phyloP scores from a whole-genome alignment of 345 rosid species.

The Pistacia atlantica region DNA sequence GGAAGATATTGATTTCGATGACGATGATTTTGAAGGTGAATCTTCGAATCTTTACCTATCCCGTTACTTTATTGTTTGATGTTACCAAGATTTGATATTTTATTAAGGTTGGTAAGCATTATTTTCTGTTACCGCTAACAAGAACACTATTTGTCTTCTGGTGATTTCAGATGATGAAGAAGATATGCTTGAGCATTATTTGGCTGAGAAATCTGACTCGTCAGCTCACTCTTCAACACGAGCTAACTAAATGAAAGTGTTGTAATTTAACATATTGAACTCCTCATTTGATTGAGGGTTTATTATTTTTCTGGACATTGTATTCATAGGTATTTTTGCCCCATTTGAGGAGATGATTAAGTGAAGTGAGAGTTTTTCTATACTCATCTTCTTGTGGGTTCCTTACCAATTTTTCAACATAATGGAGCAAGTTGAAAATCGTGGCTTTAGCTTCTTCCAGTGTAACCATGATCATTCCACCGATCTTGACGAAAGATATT shows the following conservation, averaged over 20 bases:
- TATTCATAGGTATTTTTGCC: conserved; percentile 2
- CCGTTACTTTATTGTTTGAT: neutral
- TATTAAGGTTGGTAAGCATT: neutral
- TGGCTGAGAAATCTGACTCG: conserved; percentile 83
- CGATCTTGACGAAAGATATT: no score
- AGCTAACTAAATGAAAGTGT: conserved; percentile 26
- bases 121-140: neutral
- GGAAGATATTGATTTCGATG: conserved; percentile 87
- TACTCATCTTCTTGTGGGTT: neutral
- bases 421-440: neutral
- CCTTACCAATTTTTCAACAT: neutral
- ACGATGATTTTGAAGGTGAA: conserved; percentile 93
- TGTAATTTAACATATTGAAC: neutral
- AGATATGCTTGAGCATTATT: conserved; percentile 93
- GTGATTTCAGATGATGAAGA: conserved; percentile 74
- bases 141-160: conserved; percentile 3
- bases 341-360: neutral
- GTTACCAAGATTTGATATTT: neutral
- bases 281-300: neutral
- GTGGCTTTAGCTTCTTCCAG: neutral
- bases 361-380: neutral
- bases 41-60: neutral
- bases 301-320: neutral
- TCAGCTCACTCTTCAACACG: conserved; percentile 58
- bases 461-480: no score